Evolutionary conservation across 2,329 filamentous ascomycete species (phyloP).

Genomic region (Arthrobotrys sinensis): DNA sequence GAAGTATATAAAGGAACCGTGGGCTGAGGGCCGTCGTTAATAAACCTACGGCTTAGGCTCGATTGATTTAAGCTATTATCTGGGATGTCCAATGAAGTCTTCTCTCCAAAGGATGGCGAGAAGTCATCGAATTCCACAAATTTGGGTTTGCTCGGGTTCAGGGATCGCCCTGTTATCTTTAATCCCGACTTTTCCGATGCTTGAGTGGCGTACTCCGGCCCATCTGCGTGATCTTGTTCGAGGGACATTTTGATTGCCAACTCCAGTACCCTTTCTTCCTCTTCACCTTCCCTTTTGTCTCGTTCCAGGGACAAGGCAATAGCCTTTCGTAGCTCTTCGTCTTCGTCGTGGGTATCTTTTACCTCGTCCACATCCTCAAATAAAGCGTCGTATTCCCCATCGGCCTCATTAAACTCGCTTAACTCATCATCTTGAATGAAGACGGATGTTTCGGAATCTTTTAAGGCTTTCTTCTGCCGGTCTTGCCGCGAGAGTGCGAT

Average conservation of each 20-base stretch:
- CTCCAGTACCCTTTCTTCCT: constrained; percentile 67
- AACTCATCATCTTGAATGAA: constrained; percentile 63
- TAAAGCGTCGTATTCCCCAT: constrained; percentile 72
- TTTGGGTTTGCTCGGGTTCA: constrained; percentile 40
- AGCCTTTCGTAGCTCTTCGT: constrained; percentile 72
- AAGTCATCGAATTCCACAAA: constrained; percentile 47
- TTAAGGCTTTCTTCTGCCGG: constrained; percentile 61
- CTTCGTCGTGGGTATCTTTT: constrained; percentile 73
- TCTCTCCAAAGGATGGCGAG: neutral
- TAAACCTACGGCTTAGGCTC: neutral
- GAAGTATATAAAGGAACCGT: constrained; percentile 6
- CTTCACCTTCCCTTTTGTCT: constrained; percentile 72
- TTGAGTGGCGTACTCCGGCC: neutral
- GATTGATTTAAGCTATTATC: neutral
- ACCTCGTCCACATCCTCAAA: constrained; percentile 84
- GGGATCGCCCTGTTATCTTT: neutral
- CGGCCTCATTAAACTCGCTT: constrained; percentile 64
- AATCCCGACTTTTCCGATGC: neutral
- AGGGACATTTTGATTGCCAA: constrained; percentile 51
- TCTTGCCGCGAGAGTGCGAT: constrained; percentile 70
- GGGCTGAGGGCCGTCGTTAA: no score
- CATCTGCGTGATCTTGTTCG: constrained; percentile 21
- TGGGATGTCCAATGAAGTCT: neutral
- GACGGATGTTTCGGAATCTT: constrained; percentile 58
- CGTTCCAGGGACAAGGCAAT: constrained; percentile 70